These are phyloP conservation scores for Baorangia bicolor DNA, from an alignment of 768 basidiomycete genomes.

Conservation along the genomic window DNA sequence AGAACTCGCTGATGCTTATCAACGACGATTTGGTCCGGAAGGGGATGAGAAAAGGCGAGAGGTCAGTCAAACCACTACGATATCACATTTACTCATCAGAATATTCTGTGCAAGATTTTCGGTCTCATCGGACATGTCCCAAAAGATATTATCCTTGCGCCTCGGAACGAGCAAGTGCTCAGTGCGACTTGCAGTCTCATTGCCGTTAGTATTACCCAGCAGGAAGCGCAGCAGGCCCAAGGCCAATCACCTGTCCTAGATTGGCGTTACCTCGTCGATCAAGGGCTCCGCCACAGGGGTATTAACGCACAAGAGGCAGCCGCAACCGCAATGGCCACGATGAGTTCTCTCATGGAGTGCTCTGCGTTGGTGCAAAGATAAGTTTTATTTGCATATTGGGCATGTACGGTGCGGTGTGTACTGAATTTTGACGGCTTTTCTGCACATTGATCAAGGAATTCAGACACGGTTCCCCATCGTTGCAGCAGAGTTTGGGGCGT, in stretches of 20 bases:
- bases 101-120: slow-evolving; percentile 55
- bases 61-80: slow-evolving; percentile 34
- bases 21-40: slow-evolving; percentile 29
- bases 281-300: slow-evolving; percentile 67
- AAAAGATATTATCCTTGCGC: slow-evolving; percentile 54
- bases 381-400: slow-evolving; percentile 37
- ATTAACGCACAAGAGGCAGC: slow-evolving; percentile 72
- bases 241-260: slow-evolving; percentile 45
- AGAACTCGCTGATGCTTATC: slow-evolving; percentile 68
- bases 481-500: slow-evolving; percentile 74
- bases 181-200: slow-evolving; percentile 73
- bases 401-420: slow-evolving; percentile 11
- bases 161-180: slow-evolving; percentile 70
- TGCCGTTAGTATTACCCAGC: slow-evolving; percentile 57
- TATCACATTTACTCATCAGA: slow-evolving; percentile 3
- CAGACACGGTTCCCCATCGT: slow-evolving; percentile 43
- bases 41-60: slow-evolving; percentile 40
- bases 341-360: slow-evolving; percentile 70
- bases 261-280: slow-evolving; percentile 72
- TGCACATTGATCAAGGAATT: slow-evolving; percentile 68
- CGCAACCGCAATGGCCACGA: slow-evolving; percentile 62
- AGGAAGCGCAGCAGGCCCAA: slow-evolving; percentile 44
- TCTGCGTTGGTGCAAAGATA: slow-evolving; percentile 68
- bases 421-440: slow-evolving; percentile 16
- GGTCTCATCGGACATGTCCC: slow-evolving; percentile 55